Conservation (phyloP, 1,139 yeast genomes). For the Nakaseomyces bracarensis region DNA sequence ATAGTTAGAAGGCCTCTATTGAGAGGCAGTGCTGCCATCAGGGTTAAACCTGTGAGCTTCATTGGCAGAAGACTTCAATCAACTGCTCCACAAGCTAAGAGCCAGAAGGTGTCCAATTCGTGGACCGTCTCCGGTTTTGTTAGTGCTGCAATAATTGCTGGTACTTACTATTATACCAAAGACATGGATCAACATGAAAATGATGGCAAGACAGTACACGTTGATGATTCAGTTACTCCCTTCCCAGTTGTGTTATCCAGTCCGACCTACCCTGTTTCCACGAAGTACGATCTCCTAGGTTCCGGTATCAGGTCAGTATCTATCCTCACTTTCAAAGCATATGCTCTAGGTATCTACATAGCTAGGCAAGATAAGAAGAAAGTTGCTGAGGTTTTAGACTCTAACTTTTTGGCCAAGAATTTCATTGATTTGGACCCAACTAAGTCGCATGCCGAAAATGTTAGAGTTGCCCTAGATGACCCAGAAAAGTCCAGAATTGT, state of each 20-base stretch:
- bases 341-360: constrained; percentile 71
- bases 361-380: constrained; percentile 45
- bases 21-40: background rate
- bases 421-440: constrained; percentile 25
- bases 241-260: constrained; percentile 36
- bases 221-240: constrained; percentile 43
- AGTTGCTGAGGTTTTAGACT: constrained; percentile 38
- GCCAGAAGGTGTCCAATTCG: background rate
- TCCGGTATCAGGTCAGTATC: constrained; percentile 75
- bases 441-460: constrained; percentile 39
- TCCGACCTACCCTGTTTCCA: constrained; percentile 13
- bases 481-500: constrained; percentile 45
- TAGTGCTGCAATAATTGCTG: constrained; percentile 6
- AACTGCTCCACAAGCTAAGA: background rate
- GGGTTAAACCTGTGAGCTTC: background rate
- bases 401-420: constrained; percentile 32
- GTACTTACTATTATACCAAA: constrained; percentile 2
- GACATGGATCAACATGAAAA: background rate
- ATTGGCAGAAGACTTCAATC: constrained; percentile 2
- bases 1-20: background rate
- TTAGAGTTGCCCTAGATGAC: constrained; percentile 48
- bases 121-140: constrained; percentile 4
- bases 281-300: constrained; percentile 48
- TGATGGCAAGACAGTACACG: constrained; percentile 26
- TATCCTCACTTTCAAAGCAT: constrained; percentile 67